Base-by-base conservation (phyloP, 306 rosid genomes). In the Quercus rubra region DNA sequence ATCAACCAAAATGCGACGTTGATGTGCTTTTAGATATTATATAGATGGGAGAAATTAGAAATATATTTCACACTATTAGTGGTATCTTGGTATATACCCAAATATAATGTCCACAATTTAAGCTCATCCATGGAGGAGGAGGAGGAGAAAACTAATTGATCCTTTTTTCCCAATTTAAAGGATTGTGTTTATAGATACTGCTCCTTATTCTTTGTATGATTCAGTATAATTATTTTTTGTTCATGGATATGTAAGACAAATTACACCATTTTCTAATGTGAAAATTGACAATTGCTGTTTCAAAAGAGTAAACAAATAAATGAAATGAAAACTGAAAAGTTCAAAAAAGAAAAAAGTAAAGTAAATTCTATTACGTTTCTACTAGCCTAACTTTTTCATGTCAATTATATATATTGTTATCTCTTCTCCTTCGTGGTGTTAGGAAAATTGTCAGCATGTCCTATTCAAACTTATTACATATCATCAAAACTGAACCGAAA, bases 291-390 rank as follows among this genome's bases (percentile, higher is more conserved):
- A 51, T 43, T 25, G 38, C 27, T 30, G 41, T 19, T 73, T 21
- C 35, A 59, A 25, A 35, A 59, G 43, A 67, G 23, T 57, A 59
- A 27, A 52, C 33, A 35, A 58, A 67, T 21, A 64, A 52, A 78
- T 21, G 35, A 31, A 25, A 31, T 31, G 35, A 31, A 31, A 4
- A 31, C 35, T 31, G 35, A 31, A 31, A 31, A 31, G 35, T 31
- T 31, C 35, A 55, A 77, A 82, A 51, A 55, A 5, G 35, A 10
- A 33, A 59, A 77, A 71, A 15, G 2, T 55, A 59, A 59, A 21
- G 73, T 56, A 70, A 57, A 56, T 69, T 77, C 91, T 41, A 31
- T 31, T 31, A 4, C 35, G 5, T 31, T 31, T 31, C 35, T 31
- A 31, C 35, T 31, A 31, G 6, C 35, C 35, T 31, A 5, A 5